Base-by-base conservation (phyloP, 106 monocot species). In the Alisma plantagoaquatica region DNA sequence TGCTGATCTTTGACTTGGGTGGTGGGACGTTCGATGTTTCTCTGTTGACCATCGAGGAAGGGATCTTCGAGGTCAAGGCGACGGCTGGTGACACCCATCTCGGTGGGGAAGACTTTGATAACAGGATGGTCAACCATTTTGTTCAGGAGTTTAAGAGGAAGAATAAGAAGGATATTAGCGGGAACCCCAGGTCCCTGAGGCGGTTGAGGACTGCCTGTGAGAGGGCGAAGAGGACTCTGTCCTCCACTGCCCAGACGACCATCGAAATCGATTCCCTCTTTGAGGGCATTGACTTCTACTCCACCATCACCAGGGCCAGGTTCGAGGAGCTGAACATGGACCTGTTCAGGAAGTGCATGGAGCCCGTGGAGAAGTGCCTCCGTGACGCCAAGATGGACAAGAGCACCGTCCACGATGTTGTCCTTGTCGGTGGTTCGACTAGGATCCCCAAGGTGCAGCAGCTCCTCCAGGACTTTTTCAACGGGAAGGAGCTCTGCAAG, bases 321-420 rank as follows among this genome's bases (percentile, higher is more conserved):
- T 84, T 84, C 23, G 75, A 84, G 61, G 75, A 84, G 59, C 63
- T 84, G 41, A 80, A 80, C 66, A 85, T 85, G 85, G 85, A 85
- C 24, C 49, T 85, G 3, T 85, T 85, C 73, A 56, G 80, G 33
- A 80, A 85, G 59, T 85, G 80, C 57, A 85, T 85, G 85, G 85
- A 85, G 41, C 85, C 73, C 0, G 85, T 85, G 11, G 80, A 80
- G 70, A 80, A 80, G 66, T 85, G 85, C 28, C 41, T 85, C 64
- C 38, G 76, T 20, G 85, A 85, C 44, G 85, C 80, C 3, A 85
- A 80, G 73, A 85, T 85, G 76, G 80, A 76, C 66, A 85, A 85
- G 73, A 73, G 70, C 59, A 58, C n/a, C 24, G 57, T 84, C 38
- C 65, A 84, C 41, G 84, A 84, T 10, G 73, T 85, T 10, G 85